phyloP scores from a whole-genome alignment of 2,329 filamentous ascomycete genomes.

The Paramyrothecium sp. region DNA sequence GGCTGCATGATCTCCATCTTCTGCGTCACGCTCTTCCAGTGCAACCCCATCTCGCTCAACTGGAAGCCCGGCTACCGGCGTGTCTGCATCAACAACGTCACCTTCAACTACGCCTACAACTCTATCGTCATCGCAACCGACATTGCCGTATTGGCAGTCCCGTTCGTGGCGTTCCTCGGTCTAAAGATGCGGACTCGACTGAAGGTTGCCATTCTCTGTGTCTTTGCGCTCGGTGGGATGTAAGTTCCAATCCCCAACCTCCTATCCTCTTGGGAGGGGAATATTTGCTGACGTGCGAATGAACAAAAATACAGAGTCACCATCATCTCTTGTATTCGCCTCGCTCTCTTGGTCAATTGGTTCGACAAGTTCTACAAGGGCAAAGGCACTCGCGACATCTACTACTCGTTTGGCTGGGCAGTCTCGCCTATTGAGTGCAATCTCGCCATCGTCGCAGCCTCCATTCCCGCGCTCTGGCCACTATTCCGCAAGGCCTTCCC shows the following conservation, averaged over 20 bases:
- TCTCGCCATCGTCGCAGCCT: constrained; percentile 36
- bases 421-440: constrained; percentile 33
- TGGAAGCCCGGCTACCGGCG: constrained; percentile 19
- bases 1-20: constrained; percentile 28
- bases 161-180: constrained; percentile 31
- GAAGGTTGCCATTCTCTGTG: constrained; percentile 30
- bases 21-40: constrained; percentile 32
- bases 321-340: constrained; percentile 23
- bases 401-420: constrained; percentile 22
- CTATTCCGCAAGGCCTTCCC: constrained; percentile 28
- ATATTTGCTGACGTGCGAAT: constrained; percentile 1
- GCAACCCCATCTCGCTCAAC: constrained; percentile 25
- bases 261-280: background rate
- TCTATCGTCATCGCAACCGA: constrained; percentile 33
- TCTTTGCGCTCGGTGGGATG: constrained; percentile 29
- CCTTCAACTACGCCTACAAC: constrained; percentile 25
- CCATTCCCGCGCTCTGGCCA: constrained; percentile 34
- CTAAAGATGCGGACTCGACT: constrained; percentile 28
- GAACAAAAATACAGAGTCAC: constrained; percentile 18
- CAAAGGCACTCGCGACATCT: constrained; percentile 6
- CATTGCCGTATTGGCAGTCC: constrained; percentile 29
- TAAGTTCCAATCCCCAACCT: constrained; percentile 8
- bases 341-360: constrained; percentile 19
- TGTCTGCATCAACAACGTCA: constrained; percentile 23
- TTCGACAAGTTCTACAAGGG: constrained; percentile 16